Conservation (phyloP, 2,329 filamentous ascomycete genomes). For the Colletotrichum sansevieriae region DNA sequence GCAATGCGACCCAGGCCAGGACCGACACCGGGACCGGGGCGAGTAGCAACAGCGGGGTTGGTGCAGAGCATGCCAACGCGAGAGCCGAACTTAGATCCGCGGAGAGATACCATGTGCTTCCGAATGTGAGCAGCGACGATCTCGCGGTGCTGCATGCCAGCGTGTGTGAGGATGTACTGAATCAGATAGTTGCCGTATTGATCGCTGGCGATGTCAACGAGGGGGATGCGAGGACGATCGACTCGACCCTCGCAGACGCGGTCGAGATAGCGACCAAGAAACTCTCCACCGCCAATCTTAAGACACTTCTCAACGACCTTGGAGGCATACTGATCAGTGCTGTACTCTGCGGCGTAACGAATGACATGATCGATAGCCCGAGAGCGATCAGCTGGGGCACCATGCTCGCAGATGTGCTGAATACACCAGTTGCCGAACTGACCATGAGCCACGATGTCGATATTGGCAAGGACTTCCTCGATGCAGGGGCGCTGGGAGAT, state of each 20-base stretch:
- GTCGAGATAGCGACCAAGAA: conserved; percentile 91
- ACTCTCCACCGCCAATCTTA: conserved; percentile 93
- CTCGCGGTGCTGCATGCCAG: conserved; percentile 88
- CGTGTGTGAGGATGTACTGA: conserved; percentile 95
- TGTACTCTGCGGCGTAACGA: conserved; percentile 93
- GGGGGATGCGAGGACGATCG: conserved; percentile 92
- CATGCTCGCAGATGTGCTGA: conserved; percentile 98
- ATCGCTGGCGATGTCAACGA: conserved; percentile 98
- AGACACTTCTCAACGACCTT: conserved; percentile 99
- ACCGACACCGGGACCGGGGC: conserved; percentile 86
- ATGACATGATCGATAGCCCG: conserved; percentile 97
- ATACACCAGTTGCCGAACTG: conserved; percentile 99
- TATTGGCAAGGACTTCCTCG: conserved; percentile 93
- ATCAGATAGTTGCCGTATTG: conserved; percentile 99
- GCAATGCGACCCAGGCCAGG: conserved; percentile 72
- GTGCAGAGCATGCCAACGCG: conserved; percentile 99
- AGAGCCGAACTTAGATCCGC: conserved; percentile 98
- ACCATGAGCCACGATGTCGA: conserved; percentile 95
- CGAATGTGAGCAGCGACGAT: conserved; percentile 93
- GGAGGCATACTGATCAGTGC: conserved; percentile 98
- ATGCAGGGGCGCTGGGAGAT: conserved; percentile 87
- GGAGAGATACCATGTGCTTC: conserved; percentile 99
- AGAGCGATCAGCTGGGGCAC: conserved; percentile 88
- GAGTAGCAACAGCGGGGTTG: conserved; percentile 90
- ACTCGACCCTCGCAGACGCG: conserved; percentile 92